Conservation (phyloP, 495 filamentous ascomycete genomes). For the Trichoderma parareesei region DNA sequence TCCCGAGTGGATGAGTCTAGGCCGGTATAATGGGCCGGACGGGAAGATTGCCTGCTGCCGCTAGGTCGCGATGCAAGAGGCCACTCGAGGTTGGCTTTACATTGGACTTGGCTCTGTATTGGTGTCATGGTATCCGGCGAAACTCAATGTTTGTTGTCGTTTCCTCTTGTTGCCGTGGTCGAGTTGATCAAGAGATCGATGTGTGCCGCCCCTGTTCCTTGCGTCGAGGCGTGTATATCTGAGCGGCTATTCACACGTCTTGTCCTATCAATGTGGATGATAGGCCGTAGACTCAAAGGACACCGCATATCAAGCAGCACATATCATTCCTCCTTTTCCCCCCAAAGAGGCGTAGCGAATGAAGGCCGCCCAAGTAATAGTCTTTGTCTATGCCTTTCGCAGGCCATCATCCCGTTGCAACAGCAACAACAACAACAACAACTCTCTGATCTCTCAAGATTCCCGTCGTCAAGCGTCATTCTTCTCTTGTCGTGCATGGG, state of each 20-base stretch:
- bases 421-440: too few relatives aligned
- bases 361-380: background rate
- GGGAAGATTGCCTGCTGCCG: slow-evolving; percentile 3
- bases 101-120: background rate
- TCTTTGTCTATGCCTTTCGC: background rate
- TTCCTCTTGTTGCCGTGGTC: too few relatives aligned
- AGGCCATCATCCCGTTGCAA: background rate
- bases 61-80: slow-evolving; percentile 6
- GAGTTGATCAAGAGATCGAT: too few relatives aligned
- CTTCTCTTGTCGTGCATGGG: background rate
- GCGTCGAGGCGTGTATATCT: background rate
- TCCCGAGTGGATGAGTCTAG: background rate
- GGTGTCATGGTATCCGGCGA: background rate
- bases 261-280: too few relatives aligned
- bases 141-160: background rate
- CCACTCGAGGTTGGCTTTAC: background rate
- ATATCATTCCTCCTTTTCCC: background rate
- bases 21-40: slow-evolving; percentile 9
- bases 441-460: background rate
- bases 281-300: too few relatives aligned
- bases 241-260: background rate
- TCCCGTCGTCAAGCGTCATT: background rate
- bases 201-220: too few relatives aligned
- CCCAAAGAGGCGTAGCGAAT: background rate
- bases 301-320: background rate